phyloP scores from a whole-genome alignment of 2,329 filamentous ascomycete genomes.

The Penicillium janthinellum region DNA sequence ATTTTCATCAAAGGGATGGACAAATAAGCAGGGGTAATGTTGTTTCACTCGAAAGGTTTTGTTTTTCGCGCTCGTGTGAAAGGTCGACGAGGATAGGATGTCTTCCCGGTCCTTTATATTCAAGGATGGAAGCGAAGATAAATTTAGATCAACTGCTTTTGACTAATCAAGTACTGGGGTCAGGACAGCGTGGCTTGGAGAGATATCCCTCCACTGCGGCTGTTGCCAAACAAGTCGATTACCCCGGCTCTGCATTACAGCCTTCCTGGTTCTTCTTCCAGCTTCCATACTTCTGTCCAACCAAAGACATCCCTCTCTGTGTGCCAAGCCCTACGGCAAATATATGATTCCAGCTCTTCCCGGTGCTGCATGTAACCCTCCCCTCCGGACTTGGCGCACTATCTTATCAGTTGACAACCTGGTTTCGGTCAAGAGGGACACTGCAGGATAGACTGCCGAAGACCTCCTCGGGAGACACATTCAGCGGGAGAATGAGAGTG shows the following conservation, averaged over 20 bases:
- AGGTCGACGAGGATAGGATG: neutral
- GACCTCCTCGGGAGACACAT: neutral
- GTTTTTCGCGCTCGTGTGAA: neutral
- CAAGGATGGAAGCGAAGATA: no score
- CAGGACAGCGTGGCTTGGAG: no score
- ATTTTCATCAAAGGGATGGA: slow-evolving; percentile 1
- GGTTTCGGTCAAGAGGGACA: neutral
- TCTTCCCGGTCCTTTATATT: neutral
- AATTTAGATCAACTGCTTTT: no score
- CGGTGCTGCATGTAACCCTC: slow-evolving; percentile 17
- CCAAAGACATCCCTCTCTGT: neutral
- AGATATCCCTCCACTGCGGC: neutral
- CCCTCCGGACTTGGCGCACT: slow-evolving; percentile 8
- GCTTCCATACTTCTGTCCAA: neutral
- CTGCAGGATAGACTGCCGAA: neutral
- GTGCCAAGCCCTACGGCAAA: slow-evolving; percentile 4
- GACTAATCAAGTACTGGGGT: neutral
- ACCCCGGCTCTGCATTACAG: neutral
- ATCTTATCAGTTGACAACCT: neutral
- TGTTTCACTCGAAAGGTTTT: neutral
- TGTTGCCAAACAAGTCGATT: neutral
- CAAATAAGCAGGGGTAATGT: neutral
- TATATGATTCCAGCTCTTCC: slow-evolving; percentile 1
- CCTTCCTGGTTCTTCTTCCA: neutral
- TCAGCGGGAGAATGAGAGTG: neutral